Percentiles rank a stretch among this genome's conserved stretches.
These are phyloP conservation scores for Candida chauliodis DNA, from an alignment of 805 yeast genomes.

Conservation along the genomic window DNA sequence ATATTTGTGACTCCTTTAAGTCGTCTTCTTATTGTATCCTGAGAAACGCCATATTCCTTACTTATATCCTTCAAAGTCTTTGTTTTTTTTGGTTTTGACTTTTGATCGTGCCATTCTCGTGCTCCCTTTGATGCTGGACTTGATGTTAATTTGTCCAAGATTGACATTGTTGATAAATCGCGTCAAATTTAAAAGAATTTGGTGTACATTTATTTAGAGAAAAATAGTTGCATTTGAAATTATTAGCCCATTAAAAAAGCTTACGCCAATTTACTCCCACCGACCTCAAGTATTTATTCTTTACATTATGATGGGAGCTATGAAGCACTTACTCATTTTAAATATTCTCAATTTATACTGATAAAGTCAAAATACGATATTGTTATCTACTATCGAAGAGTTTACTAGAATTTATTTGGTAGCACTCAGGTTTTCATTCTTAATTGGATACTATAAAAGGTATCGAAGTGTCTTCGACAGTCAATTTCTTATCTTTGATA, in stretches of 20 bases:
- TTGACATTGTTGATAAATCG: background rate
- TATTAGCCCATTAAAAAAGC: too few species aligned
- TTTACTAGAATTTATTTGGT: too few species aligned
- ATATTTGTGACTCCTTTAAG: background rate
- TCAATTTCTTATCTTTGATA: constrained; percentile 19
- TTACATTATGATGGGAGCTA: too few species aligned
- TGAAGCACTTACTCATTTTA: too few species aligned
- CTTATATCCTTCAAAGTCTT: background rate
- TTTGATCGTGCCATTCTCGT: background rate
- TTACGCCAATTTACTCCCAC: too few species aligned
- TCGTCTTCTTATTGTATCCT: background rate
- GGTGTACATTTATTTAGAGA: too few species aligned
- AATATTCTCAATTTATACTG: too few species aligned
- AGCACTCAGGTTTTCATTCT: too few species aligned
- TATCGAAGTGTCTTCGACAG: constrained; percentile 16
- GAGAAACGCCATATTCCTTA: background rate
- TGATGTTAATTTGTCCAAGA: background rate
- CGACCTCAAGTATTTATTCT: too few species aligned
- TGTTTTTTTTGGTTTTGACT: background rate
- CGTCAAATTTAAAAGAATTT: background rate
- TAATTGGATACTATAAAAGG: background rate
- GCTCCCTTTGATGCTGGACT: background rate
- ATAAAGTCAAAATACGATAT: too few species aligned
- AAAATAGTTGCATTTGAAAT: too few species aligned
- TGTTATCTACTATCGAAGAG: too few species aligned